These are phyloP conservation scores for Colletotrichum abscissum DNA, from an alignment of 2,329 filamentous ascomycete genomes.

Conservation along the genomic window DNA sequence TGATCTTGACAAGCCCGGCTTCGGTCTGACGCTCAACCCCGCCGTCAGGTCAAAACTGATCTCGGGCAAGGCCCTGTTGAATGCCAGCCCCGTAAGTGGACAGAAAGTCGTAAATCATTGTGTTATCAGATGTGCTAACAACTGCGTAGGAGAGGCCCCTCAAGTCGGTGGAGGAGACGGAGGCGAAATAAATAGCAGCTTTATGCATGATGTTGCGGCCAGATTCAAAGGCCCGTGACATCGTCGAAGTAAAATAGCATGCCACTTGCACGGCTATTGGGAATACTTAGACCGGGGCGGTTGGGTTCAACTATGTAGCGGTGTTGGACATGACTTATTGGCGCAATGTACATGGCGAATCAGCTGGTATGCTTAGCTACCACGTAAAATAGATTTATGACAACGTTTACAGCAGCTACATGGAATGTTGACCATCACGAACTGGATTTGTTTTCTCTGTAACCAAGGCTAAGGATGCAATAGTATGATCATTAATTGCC, in stretches of 20 bases:
- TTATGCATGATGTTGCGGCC: slow-evolving; percentile 45
- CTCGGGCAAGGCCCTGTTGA: slow-evolving; percentile 78
- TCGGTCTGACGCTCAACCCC: slow-evolving; percentile 89
- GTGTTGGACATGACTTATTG: background rate
- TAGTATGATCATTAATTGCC: too few species aligned
- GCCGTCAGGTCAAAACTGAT: slow-evolving; percentile 77
- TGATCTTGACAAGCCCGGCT: slow-evolving; percentile 88
- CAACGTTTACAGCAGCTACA: background rate
- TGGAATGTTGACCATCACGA: background rate
- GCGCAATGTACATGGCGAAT: background rate
- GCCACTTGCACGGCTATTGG: background rate
- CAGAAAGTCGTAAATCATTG: background rate
- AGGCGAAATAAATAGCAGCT: slow-evolving; percentile 38
- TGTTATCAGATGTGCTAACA: background rate
- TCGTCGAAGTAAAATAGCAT: slow-evolving; percentile 4
- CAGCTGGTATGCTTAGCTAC: background rate
- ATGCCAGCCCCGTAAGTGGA: slow-evolving; percentile 58
- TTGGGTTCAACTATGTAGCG: background rate
- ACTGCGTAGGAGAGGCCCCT: slow-evolving; percentile 19
- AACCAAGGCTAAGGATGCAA: too few species aligned
- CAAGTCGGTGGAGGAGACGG: slow-evolving; percentile 31
- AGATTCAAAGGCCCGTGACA: slow-evolving; percentile 48
- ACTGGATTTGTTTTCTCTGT: background rate
- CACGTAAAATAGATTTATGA: background rate
- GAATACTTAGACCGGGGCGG: background rate